phyloP scores from a whole-genome alignment of 352 stramenopile species.

The Detonula confervacea region DNA sequence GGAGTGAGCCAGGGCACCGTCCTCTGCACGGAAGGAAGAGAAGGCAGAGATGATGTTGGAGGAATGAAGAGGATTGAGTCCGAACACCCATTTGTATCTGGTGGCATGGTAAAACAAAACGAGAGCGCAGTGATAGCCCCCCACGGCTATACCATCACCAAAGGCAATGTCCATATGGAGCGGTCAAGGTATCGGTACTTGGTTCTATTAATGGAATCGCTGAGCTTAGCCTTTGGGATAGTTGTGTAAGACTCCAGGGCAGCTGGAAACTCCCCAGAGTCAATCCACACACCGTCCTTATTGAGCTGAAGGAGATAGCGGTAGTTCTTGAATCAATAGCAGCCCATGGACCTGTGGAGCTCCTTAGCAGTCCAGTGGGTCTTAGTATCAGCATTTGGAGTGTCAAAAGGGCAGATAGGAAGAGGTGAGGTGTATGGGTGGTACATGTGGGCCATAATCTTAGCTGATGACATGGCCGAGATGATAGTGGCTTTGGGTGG shows the following conservation, averaged over 20 bases:
- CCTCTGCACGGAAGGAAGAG: conserved; percentile 13
- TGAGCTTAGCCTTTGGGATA: conserved; percentile 4
- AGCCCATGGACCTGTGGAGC: conserved; percentile 21
- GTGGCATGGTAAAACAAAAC: conserved; percentile 35
- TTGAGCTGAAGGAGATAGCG: not conserved
- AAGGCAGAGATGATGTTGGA: conserved; percentile 13
- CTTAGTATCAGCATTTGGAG: conserved; percentile 13
- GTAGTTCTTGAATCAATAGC: conserved; percentile 14
- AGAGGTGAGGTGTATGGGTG: not conserved
- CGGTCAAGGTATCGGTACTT: conserved; percentile 6
- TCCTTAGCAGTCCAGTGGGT: conserved; percentile 15
- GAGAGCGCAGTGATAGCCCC: conserved; percentile 17
- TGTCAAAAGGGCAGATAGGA: conserved; percentile 23
- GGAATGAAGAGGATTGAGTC: conserved; percentile 1
- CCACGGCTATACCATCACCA: conserved; percentile 24
- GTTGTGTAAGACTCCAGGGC: conserved; percentile 20
- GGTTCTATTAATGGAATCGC: not conserved
- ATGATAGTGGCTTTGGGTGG: not conserved
- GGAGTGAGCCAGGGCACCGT: conserved; percentile 22
- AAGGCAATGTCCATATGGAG: conserved; percentile 36
- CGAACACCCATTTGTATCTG: conserved; percentile 32
- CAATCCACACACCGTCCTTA: not conserved
- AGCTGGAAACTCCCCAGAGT: not conserved
- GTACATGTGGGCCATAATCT: conserved; percentile 1
- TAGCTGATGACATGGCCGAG: not conserved